A percentile compares a stretch with the other conserved stretches of the same genome.
These are phyloP conservation scores for Wolfiporia cocos DNA, from an alignment of 1,284 basidiomycete species.

Conservation along the genomic window DNA sequence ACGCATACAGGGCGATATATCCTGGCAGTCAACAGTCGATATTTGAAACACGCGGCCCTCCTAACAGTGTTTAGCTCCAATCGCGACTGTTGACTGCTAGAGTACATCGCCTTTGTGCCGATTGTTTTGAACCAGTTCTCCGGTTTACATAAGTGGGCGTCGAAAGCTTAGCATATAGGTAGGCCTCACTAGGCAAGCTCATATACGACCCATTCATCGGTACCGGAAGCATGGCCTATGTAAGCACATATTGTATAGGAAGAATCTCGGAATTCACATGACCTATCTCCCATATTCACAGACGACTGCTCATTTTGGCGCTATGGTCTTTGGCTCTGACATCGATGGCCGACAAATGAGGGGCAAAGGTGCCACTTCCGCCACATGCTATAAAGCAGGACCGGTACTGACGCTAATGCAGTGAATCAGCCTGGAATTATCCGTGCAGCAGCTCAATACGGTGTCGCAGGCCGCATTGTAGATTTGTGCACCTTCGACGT, in stretches of 20 bases:
- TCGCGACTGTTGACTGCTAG: too few relatives aligned
- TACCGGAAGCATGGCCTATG: conserved; percentile 95
- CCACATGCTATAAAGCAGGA: too few relatives aligned
- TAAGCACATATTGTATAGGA: conserved; percentile 27
- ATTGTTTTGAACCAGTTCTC: too few relatives aligned
- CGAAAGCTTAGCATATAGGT: too few relatives aligned
- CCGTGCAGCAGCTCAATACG: conserved; percentile 84
- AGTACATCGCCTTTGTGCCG: too few relatives aligned
- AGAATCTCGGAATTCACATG: conserved; percentile 5
- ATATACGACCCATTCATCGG: conserved; percentile 97
- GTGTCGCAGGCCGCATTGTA: conserved; percentile 66
- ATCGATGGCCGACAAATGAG: conserved; percentile 97
- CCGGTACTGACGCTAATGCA: background rate
- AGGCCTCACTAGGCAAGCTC: conserved; percentile 85
- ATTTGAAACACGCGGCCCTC: background rate
- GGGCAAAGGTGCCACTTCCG: conserved; percentile 83
- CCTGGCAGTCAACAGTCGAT: background rate
- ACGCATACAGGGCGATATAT: too few relatives aligned
- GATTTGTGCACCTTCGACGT: conserved; percentile 91
- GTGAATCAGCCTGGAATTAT: conserved; percentile 60
- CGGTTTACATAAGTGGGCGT: too few relatives aligned
- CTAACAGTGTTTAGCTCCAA: too few relatives aligned
- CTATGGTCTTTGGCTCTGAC: conserved; percentile 86
- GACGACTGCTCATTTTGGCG: conserved; percentile 86
- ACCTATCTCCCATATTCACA: conserved; percentile 22